Evolutionary conservation across 1,139 yeast species (phyloP).

Genomic region (Candida tropicalis): DNA sequence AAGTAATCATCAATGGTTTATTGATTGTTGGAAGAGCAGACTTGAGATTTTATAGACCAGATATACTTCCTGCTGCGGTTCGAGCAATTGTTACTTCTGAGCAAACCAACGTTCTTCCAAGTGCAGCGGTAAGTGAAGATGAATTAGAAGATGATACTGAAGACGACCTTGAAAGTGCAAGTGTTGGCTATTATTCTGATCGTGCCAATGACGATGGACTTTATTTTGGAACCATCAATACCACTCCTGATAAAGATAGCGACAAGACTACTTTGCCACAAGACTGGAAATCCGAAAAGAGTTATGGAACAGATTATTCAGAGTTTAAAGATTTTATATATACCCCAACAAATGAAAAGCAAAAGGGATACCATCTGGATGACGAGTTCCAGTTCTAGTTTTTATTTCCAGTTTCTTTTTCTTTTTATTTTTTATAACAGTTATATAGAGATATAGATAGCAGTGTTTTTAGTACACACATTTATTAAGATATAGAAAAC

Average conservation of each 20-base stretch:
- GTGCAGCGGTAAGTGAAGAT: slow-evolving; percentile 4
- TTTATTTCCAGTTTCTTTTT: not conserved
- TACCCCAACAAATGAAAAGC: not conserved
- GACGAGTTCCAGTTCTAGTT: slow-evolving; percentile 3
- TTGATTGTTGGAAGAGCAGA: slow-evolving; percentile 50
- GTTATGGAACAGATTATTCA: not conserved
- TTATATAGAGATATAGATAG: not conserved
- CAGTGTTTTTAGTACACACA: not conserved
- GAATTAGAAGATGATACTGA: not conserved
- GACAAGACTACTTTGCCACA: not conserved
- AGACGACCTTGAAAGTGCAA: not conserved
- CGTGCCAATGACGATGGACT: not conserved
- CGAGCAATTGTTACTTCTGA: slow-evolving; percentile 45
- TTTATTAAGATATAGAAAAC: not conserved
- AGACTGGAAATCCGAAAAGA: slow-evolving; percentile 2
- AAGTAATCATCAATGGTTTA: slow-evolving; percentile 34
- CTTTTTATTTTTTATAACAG: too few relatives aligned
- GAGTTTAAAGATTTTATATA: not conserved
- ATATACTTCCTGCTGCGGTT: slow-evolving; percentile 39
- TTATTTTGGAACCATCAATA: not conserved
- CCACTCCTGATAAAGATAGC: not conserved
- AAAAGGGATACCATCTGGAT: not conserved
- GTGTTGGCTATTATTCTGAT: not conserved
- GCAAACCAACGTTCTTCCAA: slow-evolving; percentile 32
- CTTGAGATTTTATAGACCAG: slow-evolving; percentile 50